Percentiles rank a stretch among this genome's conserved stretches.
These are phyloP conservation scores for Hymenoscyphus infarciens DNA, from an alignment of 2,329 filamentous ascomycete genomes.

Conservation along the genomic window DNA sequence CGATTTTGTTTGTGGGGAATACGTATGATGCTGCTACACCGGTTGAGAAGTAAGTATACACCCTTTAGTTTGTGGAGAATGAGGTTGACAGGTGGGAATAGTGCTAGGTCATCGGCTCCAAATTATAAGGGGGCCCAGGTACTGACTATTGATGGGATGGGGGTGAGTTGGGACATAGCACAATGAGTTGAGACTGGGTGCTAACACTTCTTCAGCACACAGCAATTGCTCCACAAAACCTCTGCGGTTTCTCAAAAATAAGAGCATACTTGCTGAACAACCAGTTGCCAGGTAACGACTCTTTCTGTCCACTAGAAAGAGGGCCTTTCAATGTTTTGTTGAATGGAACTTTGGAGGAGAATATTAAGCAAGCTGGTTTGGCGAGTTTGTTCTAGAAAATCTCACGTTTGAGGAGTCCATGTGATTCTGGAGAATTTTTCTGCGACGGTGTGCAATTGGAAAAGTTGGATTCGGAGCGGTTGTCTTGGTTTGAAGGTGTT, in stretches of 20 bases:
- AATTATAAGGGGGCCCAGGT: neutral
- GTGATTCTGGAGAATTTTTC: too few species aligned
- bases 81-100: neutral
- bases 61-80: neutral
- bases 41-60: slow-evolving; percentile 4
- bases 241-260: neutral
- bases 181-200: too few species aligned
- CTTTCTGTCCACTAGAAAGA: neutral
- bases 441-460: too few species aligned
- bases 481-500: neutral
- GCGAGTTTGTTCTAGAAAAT: neutral
- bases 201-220: neutral
- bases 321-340: slow-evolving; percentile 8
- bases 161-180: neutral
- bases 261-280: neutral
- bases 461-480: too few species aligned
- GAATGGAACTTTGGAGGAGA: slow-evolving; percentile 10
- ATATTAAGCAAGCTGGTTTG: slow-evolving; percentile 7
- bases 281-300: neutral
- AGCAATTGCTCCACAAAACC: neutral
- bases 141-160: neutral
- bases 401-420: too few species aligned
- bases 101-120: neutral
- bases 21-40: slow-evolving; percentile 9
- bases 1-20: slow-evolving; percentile 6